A percentile compares a stretch with the other conserved stretches of the same genome.
Evolutionary conservation across 352 stramenopile species (phyloP).

Genomic region (Phytophthora vignae): DNA sequence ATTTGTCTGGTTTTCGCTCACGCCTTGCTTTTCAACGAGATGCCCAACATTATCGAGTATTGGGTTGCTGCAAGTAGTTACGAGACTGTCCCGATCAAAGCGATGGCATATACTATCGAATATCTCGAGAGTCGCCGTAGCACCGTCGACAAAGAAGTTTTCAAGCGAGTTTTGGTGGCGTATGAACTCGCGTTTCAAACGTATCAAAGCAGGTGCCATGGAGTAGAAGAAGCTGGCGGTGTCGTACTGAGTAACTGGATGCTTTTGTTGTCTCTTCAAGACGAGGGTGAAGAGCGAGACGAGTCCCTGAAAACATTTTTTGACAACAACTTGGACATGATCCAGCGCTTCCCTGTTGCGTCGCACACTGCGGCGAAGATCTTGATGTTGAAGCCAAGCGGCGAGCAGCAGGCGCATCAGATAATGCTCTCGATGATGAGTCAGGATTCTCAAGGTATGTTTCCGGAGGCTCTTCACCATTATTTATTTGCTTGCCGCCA

Average conservation of each 20-base stretch:
- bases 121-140: slow-evolving; percentile 13
- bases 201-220: slow-evolving; percentile 17
- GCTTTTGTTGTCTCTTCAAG: slow-evolving; percentile 34
- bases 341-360: slow-evolving; percentile 35
- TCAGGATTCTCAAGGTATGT: slow-evolving; percentile 17
- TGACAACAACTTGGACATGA: slow-evolving; percentile 21
- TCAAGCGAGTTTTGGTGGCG: slow-evolving; percentile 18
- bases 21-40: slow-evolving; percentile 36
- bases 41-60: slow-evolving; percentile 36
- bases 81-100: slow-evolving; percentile 32
- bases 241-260: slow-evolving; percentile 55
- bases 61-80: slow-evolving; percentile 38
- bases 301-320: slow-evolving; percentile 39
- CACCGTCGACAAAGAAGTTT: slow-evolving; percentile 10
- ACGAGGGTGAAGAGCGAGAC: slow-evolving; percentile 15
- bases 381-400: slow-evolving; percentile 12
- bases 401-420: slow-evolving; percentile 22
- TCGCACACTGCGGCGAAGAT: slow-evolving; percentile 41
- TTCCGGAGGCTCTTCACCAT: slow-evolving; percentile 46
- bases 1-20: slow-evolving; percentile 37
- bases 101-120: slow-evolving; percentile 39
- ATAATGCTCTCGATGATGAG: slow-evolving; percentile 46
- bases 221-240: slow-evolving; percentile 22
- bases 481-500: slow-evolving; percentile 44
- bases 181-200: slow-evolving; percentile 38